These are phyloP conservation scores for Phytophthora vignae DNA, from an alignment of 352 stramenopile species.

Conservation along the genomic window DNA sequence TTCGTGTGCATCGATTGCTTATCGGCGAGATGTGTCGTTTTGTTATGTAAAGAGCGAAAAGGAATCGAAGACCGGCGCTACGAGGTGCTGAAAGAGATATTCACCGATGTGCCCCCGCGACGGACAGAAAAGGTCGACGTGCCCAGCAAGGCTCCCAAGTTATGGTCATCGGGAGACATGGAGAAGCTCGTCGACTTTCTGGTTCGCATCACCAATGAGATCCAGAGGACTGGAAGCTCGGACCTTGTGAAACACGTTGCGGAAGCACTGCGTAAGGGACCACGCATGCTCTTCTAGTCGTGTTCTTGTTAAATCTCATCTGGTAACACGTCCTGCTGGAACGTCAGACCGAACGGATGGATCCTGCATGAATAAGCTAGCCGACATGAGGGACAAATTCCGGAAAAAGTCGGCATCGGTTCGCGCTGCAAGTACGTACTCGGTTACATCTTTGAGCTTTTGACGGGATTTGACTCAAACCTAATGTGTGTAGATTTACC, in stretches of 20 bases:
- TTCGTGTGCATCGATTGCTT: background rate
- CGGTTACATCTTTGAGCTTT: background rate
- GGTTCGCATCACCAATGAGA: conserved; percentile 65
- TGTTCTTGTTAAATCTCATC: background rate
- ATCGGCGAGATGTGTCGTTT: conserved; percentile 4
- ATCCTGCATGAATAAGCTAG: conserved; percentile 68
- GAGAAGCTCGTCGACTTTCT: conserved; percentile 63
- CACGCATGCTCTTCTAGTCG: background rate
- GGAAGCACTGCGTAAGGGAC: conserved; percentile 39
- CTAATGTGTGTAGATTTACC: background rate
- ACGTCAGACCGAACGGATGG: conserved; percentile 53
- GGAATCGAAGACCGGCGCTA: conserved; percentile 43
- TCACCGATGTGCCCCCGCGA: conserved; percentile 50
- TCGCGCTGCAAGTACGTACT: conserved; percentile 57
- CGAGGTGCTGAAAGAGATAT: conserved; percentile 55
- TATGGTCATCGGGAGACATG: conserved; percentile 71
- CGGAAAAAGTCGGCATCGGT: conserved; percentile 45
- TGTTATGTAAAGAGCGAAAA: conserved; percentile 24
- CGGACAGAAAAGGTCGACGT: conserved; percentile 28
- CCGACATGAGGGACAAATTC: conserved; percentile 62
- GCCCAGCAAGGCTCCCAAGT: conserved; percentile 43
- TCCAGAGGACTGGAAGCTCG: conserved; percentile 60
- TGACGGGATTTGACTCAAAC: conserved; percentile 20
- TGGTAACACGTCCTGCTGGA: conserved; percentile 6
- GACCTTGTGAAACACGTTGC: conserved; percentile 46